Evolutionary conservation across 169 alveolate genomes (phyloP).

Genomic region (Plasmodium blacklocki): DNA sequence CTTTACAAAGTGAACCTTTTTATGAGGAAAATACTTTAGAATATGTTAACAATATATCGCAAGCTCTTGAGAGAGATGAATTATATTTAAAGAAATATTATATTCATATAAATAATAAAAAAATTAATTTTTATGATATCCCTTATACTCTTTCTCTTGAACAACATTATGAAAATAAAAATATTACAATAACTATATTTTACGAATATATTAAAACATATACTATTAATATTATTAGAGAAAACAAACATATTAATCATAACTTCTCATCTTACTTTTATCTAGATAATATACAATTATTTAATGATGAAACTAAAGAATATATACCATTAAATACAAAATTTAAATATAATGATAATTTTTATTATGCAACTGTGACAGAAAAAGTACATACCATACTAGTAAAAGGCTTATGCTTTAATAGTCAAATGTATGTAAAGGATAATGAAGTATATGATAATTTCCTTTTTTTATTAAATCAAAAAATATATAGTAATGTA

Average conservation of each 20-base stretch:
- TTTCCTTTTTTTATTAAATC: slow-evolving; percentile 22
- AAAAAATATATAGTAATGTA: slow-evolving; percentile 13
- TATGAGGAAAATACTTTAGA: slow-evolving; percentile 23
- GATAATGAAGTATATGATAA: neutral
- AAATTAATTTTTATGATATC: slow-evolving; percentile 28
- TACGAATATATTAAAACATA: slow-evolving; percentile 16
- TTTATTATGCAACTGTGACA: slow-evolving; percentile 8
- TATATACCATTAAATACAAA: slow-evolving; percentile 6
- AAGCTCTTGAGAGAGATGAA: slow-evolving; percentile 12
- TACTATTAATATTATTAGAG: slow-evolving; percentile 18
- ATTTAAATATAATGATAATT: slow-evolving; percentile 18
- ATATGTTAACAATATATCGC: slow-evolving; percentile 9
- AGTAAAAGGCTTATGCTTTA: slow-evolving; percentile 16
- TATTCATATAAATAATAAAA: slow-evolving; percentile 32
- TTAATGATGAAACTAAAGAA: neutral
- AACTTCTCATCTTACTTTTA: slow-evolving; percentile 1
- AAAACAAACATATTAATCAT: neutral
- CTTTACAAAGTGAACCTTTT: slow-evolving; percentile 26
- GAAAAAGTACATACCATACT: slow-evolving; percentile 15
- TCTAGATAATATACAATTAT: slow-evolving; percentile 14
- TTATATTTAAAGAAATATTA: slow-evolving; percentile 19
- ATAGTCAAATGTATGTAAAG: slow-evolving; percentile 34
- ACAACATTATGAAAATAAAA: neutral
- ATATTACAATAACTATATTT: slow-evolving; percentile 15
- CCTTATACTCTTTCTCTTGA: slow-evolving; percentile 17